phyloP scores from a whole-genome alignment of 345 rosid species.

The Leavenworthia alabamica region DNA sequence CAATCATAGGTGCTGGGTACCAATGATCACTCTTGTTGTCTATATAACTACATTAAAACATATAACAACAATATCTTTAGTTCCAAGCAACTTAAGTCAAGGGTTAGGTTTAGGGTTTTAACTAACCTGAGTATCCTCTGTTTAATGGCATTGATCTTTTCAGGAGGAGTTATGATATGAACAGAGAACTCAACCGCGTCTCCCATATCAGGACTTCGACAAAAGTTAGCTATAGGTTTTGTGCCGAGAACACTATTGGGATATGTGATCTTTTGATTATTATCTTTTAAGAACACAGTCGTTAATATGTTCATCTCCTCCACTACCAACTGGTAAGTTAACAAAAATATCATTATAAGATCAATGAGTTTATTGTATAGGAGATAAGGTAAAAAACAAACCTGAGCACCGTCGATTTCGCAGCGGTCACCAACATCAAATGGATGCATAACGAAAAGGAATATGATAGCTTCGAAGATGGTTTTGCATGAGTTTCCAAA shows the following conservation, averaged over 20 bases:
- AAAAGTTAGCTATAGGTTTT: constrained; percentile 36
- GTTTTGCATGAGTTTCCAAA: constrained; percentile 82
- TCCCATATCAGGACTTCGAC: constrained; percentile 37
- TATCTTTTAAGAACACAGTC: constrained; percentile 60
- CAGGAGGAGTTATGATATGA: constrained; percentile 34
- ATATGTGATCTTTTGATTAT: constrained; percentile 65
- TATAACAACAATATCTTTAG: background rate
- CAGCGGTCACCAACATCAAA: constrained; percentile 84
- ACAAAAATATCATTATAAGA: background rate
- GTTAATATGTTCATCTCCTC: constrained; percentile 86
- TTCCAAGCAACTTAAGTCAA: background rate
- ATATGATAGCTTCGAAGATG: constrained; percentile 71
- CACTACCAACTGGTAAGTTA: constrained; percentile 59
- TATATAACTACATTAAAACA: constrained; percentile 37
- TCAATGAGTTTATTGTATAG: too few species aligned
- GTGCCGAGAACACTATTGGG: constrained; percentile 63
- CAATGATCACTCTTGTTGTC: constrained; percentile 76
- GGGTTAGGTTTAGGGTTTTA: background rate
- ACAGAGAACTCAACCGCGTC: constrained; percentile 28
- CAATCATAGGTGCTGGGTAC: constrained; percentile 55
- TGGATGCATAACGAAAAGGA: constrained; percentile 82
- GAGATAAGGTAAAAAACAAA: constrained; percentile 15
- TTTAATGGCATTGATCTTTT: constrained; percentile 32
- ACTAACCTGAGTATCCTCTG: constrained; percentile 32
- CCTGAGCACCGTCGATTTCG: constrained; percentile 70